Conservation (phyloP, 2,329 filamentous ascomycete genomes). For the Fusarium odoratissimum region DNA sequence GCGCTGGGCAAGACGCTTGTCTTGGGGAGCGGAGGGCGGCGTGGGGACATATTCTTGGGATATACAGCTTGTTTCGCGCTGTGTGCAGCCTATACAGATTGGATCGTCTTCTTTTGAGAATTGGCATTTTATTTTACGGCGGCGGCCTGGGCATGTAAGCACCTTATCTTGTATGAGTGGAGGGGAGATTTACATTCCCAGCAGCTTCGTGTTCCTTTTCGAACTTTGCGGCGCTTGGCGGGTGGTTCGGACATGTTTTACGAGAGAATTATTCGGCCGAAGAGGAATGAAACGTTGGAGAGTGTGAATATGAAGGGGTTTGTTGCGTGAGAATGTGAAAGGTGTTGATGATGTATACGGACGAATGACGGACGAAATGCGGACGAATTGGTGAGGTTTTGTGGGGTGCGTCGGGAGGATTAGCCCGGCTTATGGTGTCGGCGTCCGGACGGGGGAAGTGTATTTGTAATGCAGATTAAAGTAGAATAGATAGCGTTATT, state of each 20-base stretch:
- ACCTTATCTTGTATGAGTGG: background rate
- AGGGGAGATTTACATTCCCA: constrained; percentile 64
- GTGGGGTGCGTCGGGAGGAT: background rate
- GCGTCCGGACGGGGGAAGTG: constrained; percentile 29
- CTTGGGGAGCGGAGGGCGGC: constrained; percentile 48
- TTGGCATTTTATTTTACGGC: constrained; percentile 65
- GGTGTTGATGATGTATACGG: constrained; percentile 5
- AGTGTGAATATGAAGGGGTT: background rate
- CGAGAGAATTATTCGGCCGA: constrained; percentile 38
- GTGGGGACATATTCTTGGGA: constrained; percentile 59
- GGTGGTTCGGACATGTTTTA: constrained; percentile 32
- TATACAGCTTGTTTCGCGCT: constrained; percentile 56
- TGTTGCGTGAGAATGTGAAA: background rate
- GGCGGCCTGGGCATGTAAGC: constrained; percentile 44
- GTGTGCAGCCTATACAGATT: constrained; percentile 60
- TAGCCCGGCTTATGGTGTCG: constrained; percentile 31
- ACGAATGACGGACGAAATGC: constrained; percentile 11
- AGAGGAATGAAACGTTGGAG: background rate
- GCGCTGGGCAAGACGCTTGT: constrained; percentile 56
- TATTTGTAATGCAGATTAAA: constrained; percentile 4
- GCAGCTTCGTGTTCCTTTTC: constrained; percentile 69
- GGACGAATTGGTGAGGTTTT: constrained; percentile 27
- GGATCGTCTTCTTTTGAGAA: constrained; percentile 55
- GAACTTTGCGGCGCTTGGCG: constrained; percentile 53
- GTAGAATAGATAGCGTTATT: background rate